Evolutionary conservation across 208 protist genomes (phyloP).

Genomic region (Trypanosoma theileri): DNA sequence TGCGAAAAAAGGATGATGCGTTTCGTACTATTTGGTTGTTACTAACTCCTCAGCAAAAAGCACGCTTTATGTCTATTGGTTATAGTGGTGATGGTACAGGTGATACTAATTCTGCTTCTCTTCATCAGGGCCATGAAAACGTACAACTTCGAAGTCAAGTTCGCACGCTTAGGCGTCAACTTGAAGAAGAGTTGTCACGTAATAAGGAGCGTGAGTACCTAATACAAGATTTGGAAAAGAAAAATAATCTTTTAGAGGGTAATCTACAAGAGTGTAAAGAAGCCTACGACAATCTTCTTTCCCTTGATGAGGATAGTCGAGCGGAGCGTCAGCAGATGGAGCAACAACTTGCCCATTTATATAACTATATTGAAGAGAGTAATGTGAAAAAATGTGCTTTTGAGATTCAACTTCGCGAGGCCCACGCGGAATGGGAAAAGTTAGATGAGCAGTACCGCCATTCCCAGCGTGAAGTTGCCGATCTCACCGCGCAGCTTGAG

Average conservation of each 20-base stretch:
- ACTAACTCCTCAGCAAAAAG: constrained; percentile 51
- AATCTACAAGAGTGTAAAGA: constrained; percentile 24
- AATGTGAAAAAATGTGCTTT: constrained; percentile 13
- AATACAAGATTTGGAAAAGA: constrained; percentile 31
- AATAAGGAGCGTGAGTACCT: constrained; percentile 22
- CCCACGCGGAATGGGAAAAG: constrained; percentile 24
- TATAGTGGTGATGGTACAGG: constrained; percentile 17
- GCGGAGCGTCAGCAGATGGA: constrained; percentile 34
- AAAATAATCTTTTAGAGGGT: constrained; percentile 22
- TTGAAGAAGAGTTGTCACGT: constrained; percentile 26
- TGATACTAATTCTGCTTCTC: constrained; percentile 5
- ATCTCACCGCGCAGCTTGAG: constrained; percentile 26
- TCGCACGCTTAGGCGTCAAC: constrained; percentile 20
- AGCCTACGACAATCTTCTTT: constrained; percentile 26
- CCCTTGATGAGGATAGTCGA: constrained; percentile 30
- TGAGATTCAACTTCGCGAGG: constrained; percentile 21
- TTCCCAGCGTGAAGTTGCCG: constrained; percentile 20
- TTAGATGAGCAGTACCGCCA: constrained; percentile 24
- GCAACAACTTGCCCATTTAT: constrained; percentile 30
- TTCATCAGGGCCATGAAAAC: constrained; percentile 34
- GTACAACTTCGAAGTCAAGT: constrained; percentile 33
- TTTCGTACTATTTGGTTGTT: constrained; percentile 45
- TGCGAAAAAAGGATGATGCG: constrained; percentile 36
- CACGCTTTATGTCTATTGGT: constrained; percentile 36
- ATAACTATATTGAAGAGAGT: constrained; percentile 36